Evolutionary conservation across 495 filamentous ascomycete genomes (phyloP).

Genomic region (Penicillium simplicissimum): DNA sequence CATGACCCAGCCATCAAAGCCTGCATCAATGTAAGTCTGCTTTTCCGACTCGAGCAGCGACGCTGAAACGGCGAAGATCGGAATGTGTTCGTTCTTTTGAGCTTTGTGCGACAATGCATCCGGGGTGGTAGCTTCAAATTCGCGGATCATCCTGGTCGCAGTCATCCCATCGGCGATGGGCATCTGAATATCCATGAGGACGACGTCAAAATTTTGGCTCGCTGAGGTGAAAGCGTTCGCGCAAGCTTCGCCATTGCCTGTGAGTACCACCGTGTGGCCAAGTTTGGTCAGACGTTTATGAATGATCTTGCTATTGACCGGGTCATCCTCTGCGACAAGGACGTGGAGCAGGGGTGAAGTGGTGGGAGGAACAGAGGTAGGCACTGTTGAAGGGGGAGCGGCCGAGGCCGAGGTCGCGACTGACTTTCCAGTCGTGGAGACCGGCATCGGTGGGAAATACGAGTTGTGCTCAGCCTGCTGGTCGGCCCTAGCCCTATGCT

Average conservation of each 20-base stretch:
- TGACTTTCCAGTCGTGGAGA: not conserved
- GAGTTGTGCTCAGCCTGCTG: slow-evolving; percentile 17
- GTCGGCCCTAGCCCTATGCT: slow-evolving; percentile 7
- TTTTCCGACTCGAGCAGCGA: slow-evolving; percentile 73
- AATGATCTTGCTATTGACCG: slow-evolving; percentile 86
- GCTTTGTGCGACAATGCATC: slow-evolving; percentile 56
- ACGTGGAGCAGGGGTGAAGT: slow-evolving; percentile 50
- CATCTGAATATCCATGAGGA: slow-evolving; percentile 99
- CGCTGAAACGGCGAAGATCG: slow-evolving; percentile 90
- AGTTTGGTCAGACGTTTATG: slow-evolving; percentile 80
- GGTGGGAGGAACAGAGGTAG: slow-evolving; percentile 19
- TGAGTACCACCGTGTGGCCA: slow-evolving; percentile 71
- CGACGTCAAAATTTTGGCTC: slow-evolving; percentile 67
- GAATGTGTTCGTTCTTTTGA: slow-evolving; percentile 49
- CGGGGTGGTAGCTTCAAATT: slow-evolving; percentile 56
- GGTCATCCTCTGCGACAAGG: slow-evolving; percentile 90
- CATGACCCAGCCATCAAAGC: slow-evolving; percentile 91
- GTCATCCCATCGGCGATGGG: slow-evolving; percentile 86
- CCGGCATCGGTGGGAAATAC: slow-evolving; percentile 21
- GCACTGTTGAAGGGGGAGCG: slow-evolving; percentile 8
- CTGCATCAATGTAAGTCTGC: slow-evolving; percentile 70
- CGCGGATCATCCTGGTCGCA: slow-evolving; percentile 81
- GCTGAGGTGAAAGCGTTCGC: slow-evolving; percentile 65
- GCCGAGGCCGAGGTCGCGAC: slow-evolving; percentile 9
- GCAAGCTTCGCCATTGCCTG: slow-evolving; percentile 87